phyloP scores from a whole-genome alignment of 805 yeast species.

The Maudiozyma pseudohumilis region DNA sequence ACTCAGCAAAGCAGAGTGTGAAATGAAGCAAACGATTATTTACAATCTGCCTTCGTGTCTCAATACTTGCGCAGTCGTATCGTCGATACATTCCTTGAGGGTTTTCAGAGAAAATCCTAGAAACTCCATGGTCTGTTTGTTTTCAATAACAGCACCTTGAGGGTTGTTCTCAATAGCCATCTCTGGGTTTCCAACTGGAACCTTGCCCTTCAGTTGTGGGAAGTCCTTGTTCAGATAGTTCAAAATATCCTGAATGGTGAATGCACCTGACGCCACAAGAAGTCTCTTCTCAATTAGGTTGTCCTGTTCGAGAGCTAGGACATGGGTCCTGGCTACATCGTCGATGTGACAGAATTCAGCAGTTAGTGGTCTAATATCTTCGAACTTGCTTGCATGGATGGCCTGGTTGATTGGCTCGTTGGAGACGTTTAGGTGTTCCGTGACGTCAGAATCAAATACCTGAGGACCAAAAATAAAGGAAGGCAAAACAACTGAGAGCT shows the following conservation, averaged over 20 bases:
- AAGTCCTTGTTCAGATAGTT: constrained; percentile 29
- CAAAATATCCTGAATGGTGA: constrained; percentile 21
- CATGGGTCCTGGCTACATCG: constrained; percentile 51
- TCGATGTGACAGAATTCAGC: constrained; percentile 40
- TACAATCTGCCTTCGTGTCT: background rate
- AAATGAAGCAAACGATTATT: too few relatives aligned
- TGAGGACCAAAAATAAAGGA: constrained; percentile 43
- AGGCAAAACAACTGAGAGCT: constrained; percentile 35
- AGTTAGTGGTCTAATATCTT: background rate
- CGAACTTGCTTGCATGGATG: constrained; percentile 9
- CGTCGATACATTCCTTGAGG: background rate
- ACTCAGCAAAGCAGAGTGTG: too few relatives aligned
- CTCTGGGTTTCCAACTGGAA: constrained; percentile 34
- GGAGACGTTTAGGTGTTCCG: constrained; percentile 30
- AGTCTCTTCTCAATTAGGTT: constrained; percentile 29
- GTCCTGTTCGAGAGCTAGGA: constrained; percentile 36
- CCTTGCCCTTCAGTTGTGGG: constrained; percentile 35
- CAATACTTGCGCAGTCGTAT: background rate
- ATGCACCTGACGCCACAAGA: constrained; percentile 15
- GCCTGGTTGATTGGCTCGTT: constrained; percentile 24
- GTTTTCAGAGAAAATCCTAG: background rate
- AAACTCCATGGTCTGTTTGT: background rate
- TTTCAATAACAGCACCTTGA: background rate
- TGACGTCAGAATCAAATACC: constrained; percentile 31
- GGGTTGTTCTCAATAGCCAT: background rate